Evolutionary conservation across 192 early-diverging fungal genomes (phyloP).

Genomic region (Dissophora ornata): DNA sequence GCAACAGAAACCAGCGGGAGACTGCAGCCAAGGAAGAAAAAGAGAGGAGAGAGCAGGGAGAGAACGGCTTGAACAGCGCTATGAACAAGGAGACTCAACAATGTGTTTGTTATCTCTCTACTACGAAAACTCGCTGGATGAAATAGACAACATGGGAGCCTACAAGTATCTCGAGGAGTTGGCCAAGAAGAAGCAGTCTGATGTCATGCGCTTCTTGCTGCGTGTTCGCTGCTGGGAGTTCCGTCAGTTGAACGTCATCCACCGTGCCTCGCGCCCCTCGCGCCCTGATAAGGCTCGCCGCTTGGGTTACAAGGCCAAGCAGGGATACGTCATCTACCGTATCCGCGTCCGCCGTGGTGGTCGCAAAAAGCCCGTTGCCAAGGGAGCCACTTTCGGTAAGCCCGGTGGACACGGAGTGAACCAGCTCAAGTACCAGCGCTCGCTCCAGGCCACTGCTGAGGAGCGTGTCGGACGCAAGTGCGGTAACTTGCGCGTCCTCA

Average conservation of each 20-base stretch:
- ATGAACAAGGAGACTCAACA: background rate
- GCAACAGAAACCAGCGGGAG: no score
- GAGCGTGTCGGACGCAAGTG: no score
- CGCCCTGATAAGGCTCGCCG: constrained; percentile 99
- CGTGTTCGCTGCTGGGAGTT: constrained; percentile 98
- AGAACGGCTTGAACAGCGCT: no score
- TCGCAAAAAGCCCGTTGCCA: constrained; percentile 97
- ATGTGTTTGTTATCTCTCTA: background rate
- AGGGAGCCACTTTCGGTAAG: constrained; percentile 99
- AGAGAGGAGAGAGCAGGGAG: no score
- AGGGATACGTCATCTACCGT: constrained; percentile 99
- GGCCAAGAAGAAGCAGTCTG: constrained; percentile 92
- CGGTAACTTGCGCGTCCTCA: no score
- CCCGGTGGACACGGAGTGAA: no score
- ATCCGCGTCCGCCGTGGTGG: constrained; percentile 98
- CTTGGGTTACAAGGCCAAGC: constrained; percentile 99
- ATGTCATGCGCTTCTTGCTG: constrained; percentile 98
- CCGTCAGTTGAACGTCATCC: constrained; percentile 98
- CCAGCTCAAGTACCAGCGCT: no score
- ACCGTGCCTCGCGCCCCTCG: constrained; percentile 97
- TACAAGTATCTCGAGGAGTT: constrained; percentile 96
- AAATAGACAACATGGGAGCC: constrained; percentile 99
- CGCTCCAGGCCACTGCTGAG: no score
- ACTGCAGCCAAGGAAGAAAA: no score
- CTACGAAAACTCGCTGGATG: no score